Evolutionary conservation across 106 monocot species (phyloP).

Genomic region (Alisma plantagoaquatica): DNA sequence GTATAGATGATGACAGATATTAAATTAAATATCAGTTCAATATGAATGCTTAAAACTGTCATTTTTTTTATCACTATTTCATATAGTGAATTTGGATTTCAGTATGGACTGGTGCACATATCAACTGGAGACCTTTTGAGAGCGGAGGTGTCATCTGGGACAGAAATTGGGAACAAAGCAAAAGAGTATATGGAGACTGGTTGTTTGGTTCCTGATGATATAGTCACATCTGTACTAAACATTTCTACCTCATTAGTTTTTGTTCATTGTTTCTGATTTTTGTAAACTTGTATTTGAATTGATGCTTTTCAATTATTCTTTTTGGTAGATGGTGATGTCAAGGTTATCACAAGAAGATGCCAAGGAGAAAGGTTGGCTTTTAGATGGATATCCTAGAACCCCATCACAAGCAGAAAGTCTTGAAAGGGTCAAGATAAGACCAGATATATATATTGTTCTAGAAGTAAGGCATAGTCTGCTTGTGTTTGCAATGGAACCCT

Average conservation of each 20-base stretch:
- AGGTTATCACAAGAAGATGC: slow-evolving; percentile 61
- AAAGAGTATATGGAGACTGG: slow-evolving; percentile 91
- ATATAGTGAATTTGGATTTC: too few relatives aligned
- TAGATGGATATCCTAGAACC: slow-evolving; percentile 95
- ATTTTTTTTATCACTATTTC: too few relatives aligned
- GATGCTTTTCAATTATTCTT: too few relatives aligned
- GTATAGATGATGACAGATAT: too few relatives aligned
- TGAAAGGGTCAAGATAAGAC: slow-evolving; percentile 56
- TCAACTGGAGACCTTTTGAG: slow-evolving; percentile 94
- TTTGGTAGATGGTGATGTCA: slow-evolving; percentile 72
- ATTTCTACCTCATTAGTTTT: too few relatives aligned
- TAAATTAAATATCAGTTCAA: too few relatives aligned
- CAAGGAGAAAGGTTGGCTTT: slow-evolving; percentile 76
- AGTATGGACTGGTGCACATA: slow-evolving; percentile 91
- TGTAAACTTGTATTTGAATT: too few relatives aligned
- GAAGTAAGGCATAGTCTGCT: too few relatives aligned
- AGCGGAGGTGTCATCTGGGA: slow-evolving; percentile 66
- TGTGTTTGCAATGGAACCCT: too few relatives aligned
- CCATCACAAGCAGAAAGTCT: slow-evolving; percentile 66
- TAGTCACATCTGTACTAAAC: slow-evolving; percentile 68
- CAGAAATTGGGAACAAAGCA: slow-evolving; percentile 82
- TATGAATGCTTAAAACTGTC: too few relatives aligned
- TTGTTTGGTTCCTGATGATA: slow-evolving; percentile 75
- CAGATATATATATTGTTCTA: slow-evolving; percentile 69
- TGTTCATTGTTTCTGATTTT: too few relatives aligned